Percentiles rank a stretch among this genome's conserved stretches.
phyloP scores from a whole-genome alignment of 2,329 filamentous ascomycete genomes.

The Ophiognomonia clavigignenti-juglandacearum region DNA sequence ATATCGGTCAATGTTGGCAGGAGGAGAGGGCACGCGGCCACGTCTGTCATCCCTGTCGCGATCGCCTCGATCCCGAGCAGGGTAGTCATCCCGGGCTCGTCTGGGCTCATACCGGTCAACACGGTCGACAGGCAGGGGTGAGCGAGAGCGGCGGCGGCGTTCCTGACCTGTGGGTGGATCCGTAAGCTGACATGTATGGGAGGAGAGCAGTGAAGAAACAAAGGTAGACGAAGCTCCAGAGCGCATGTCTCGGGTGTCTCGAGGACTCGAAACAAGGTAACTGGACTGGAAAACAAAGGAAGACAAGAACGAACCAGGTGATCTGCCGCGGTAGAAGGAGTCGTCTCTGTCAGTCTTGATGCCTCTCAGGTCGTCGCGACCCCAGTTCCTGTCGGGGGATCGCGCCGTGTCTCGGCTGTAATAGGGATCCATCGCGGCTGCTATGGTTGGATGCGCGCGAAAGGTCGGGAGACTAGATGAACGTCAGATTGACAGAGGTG shows the following conservation, averaged over 20 bases:
- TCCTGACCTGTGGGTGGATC: slow-evolving; percentile 43
- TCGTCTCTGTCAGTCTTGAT: slow-evolving; percentile 51
- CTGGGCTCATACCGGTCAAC: slow-evolving; percentile 77
- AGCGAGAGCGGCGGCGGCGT: slow-evolving; percentile 62
- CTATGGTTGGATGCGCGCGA: slow-evolving; percentile 8
- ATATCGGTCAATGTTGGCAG: slow-evolving; percentile 78
- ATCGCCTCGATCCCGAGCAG: slow-evolving; percentile 23
- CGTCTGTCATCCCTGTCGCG: slow-evolving; percentile 55
- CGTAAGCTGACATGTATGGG: slow-evolving; percentile 19
- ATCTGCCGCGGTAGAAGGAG: slow-evolving; percentile 61
- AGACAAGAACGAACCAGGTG: slow-evolving; percentile 56
- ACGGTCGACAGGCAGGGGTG: slow-evolving; percentile 65
- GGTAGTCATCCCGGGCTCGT: slow-evolving; percentile 46
- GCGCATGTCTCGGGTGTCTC: not conserved
- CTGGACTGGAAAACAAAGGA: not conserved
- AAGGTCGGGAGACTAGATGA: not conserved
- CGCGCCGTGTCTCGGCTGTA: slow-evolving; percentile 47
- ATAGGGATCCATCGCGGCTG: slow-evolving; percentile 48
- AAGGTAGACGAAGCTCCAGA: not conserved
- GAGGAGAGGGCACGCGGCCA: slow-evolving; percentile 50
- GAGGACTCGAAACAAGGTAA: not conserved
- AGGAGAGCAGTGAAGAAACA: not conserved
- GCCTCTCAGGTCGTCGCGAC: slow-evolving; percentile 48
- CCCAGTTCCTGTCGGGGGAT: slow-evolving; percentile 49
- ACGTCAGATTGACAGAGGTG: no score